Base-by-base conservation (phyloP, 2,329 filamentous ascomycete species). In the Raffaelea deltoideospora region DNA sequence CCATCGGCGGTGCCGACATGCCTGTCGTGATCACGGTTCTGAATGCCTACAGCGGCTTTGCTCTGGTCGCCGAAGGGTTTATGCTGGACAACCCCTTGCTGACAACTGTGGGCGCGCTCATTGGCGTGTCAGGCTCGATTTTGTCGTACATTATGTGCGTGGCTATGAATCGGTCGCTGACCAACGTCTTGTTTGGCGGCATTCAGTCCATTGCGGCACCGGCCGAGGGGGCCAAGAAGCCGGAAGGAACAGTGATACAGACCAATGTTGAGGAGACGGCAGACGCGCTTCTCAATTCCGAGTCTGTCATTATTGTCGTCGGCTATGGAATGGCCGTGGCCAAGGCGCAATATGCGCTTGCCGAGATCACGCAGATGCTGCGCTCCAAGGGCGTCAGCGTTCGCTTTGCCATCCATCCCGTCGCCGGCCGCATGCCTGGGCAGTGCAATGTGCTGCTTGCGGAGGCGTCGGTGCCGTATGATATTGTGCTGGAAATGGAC, bases 251-350 rank as follows among this genome's bases (percentile, higher is more conserved):
- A 38, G 74, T 92, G 13, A 85, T 77, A 0, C 76, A 83, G 51
- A 87, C 80, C 0, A 80, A 69, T 4, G 67, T 88, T 2, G 85
- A 92, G 15, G 85, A 93, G 33, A 79, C 82, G 0, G 80, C 81
- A 2, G 83, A 92, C 21, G 68, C 75, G 0, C 64, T 93, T 3
- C 61, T 75, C 14, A 79, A 79, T 42, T 78, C 84, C 0, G 83
- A 93, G 50, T 86, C 69, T 33, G 83, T 93, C 38, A 90, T 93
- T 48, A 86, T 94, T 37, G 77, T 88, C 2, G 85, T 93, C 5
- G 86, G 86, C 1, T 94, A 93, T 48, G 86, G 86, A 36, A 94
- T 94, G 86, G 86, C 86, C 0, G 85, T 94, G 1, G 85, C 86
- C 9, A 93, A 93, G 57, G 85, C 86, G 3, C 86, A 94, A 56